Conservation (phyloP, 495 filamentous ascomycete species). For the Hypoxylon cercidicola region DNA sequence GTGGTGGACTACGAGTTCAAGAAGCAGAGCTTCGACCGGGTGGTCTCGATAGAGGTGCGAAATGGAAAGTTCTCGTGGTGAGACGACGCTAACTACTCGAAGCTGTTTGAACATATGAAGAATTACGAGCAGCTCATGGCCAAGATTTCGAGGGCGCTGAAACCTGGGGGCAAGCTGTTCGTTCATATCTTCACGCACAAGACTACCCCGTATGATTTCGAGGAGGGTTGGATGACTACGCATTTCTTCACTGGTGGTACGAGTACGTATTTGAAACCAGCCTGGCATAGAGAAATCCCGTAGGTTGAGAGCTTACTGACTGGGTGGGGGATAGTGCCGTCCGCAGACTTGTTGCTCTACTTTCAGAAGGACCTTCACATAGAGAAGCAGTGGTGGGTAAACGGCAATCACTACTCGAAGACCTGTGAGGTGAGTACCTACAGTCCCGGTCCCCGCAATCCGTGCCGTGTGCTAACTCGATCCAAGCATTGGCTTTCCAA, state of each 20-base stretch:
- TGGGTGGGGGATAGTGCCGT: slow-evolving; percentile 58
- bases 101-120: slow-evolving; percentile 79
- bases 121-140: slow-evolving; percentile 73
- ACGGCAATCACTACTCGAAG: slow-evolving; percentile 70
- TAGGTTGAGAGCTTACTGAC: slow-evolving; percentile 10
- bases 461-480: slow-evolving; percentile 30
- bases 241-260: slow-evolving; percentile 77
- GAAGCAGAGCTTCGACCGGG: slow-evolving; percentile 63
- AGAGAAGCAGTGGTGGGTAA: slow-evolving; percentile 72
- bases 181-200: slow-evolving; percentile 72
- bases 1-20: slow-evolving; percentile 69
- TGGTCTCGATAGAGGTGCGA: slow-evolving; percentile 68
- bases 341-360: slow-evolving; percentile 70
- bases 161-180: slow-evolving; percentile 69
- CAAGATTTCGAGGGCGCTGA: slow-evolving; percentile 65
- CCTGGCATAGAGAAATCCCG: neutral
- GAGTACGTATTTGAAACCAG: slow-evolving; percentile 42
- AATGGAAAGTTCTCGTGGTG: neutral
- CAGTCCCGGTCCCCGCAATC: neutral
- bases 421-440: slow-evolving; percentile 66
- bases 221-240: slow-evolving; percentile 76
- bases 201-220: slow-evolving; percentile 71
- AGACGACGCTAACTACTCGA: slow-evolving; percentile 1
- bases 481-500: slow-evolving; percentile 67
- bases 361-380: slow-evolving; percentile 71